Evolutionary conservation across 441 rosid genomes (phyloP), one percentile per base, ranked within the genome.

Genomic region (Arabidopsis hybrid): DNA sequence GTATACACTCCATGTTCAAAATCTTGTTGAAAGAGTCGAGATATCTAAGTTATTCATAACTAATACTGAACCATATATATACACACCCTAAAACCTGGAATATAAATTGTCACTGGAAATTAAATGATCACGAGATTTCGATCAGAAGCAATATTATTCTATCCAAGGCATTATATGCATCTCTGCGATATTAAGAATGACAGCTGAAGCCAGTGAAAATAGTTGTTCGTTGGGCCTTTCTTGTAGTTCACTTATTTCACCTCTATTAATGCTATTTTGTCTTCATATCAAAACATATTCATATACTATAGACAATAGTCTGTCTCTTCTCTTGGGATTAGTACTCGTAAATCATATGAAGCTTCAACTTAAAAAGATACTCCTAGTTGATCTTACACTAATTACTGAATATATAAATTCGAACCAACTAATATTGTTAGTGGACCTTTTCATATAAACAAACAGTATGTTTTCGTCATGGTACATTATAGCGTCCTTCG

Each of bases 191-290:
- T 65, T 49, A 50, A 74, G 53, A 51, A 52, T 74, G 78, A 74
- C 78, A 74, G 68, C 72, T 59, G 47, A 74, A 74, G 29, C 72
- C 61, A 58, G 78, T 66, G 11, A 31, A 64, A 66, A 49, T 49
- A 49, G 61, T 18, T 65, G 67, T 66, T 66, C 60, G 51, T 47
- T 65, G 59, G 65, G 59, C 51, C 35, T 65, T 58, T 36, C 50
- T 35, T 26, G 2, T 53, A 59, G 39, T 55, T 73, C 60, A 73
- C 4, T 65, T 59, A 66, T n/a, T 66, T 59, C 31, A 66, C 67
- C 46, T 39, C 67, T 59, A 34, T 58, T 58, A 73, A 65, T 58
- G 53, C 49, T 57, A 18, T 56, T 42, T 45, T 65, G 40, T 56
- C 65, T 10, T 65, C 65, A 43, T 42, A 34, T 34, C 61, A 32